Evolutionary conservation across 345 rosid species (phyloP), one percentile per base, ranked within the genome.

Genomic region (Gossypium longicalyx): DNA sequence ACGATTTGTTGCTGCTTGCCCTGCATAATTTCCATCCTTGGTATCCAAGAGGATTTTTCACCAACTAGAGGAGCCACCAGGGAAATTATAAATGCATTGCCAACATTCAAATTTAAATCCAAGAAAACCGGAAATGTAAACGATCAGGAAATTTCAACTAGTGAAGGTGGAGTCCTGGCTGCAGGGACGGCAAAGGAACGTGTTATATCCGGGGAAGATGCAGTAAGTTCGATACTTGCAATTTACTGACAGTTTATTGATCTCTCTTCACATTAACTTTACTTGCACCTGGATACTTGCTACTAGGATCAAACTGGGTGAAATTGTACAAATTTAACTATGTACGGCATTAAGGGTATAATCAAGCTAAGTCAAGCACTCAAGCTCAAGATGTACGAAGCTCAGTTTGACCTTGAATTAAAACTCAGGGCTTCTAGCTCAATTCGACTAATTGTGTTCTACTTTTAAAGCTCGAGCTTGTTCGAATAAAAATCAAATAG

Each of bases 1-100:
- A 91, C 98, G 53, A 88, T 93, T 38, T 93, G 97, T 80, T 93
- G 97, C 81, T 93, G 98, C 79, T 72, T 93, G 79, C 98, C 98
- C 60, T 90, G 98, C 86, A 88, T 93, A 83, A 91, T 91, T 65
- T 93, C 98, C 73, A 82, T 93, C 76, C 88, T 93, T 15, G 97
- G 97, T 2, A 80, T 88, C 77, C 89, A 86, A 44, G 94, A 88
- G 82, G 93, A 90, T 76, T 84, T 83, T 76, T 87, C 97, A 34
- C 93, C 83, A 76, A 84, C 90, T 29, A 87, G 93, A 84, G 98
- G 98, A 79, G 98, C 94, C 71, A 81, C 90, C 10, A 45, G 70
- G 0, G 98, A 93, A 78, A 80, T 77, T 56, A 93, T 93, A 65
- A 86, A 83, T 77, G 88, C 90, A 41, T 74, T 93, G 80, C 97